Percentiles rank a stretch among this genome's conserved stretches.
These are phyloP conservation scores for Eutypa lata DNA, from an alignment of 2,329 filamentous ascomycete species.

Conservation along the genomic window DNA sequence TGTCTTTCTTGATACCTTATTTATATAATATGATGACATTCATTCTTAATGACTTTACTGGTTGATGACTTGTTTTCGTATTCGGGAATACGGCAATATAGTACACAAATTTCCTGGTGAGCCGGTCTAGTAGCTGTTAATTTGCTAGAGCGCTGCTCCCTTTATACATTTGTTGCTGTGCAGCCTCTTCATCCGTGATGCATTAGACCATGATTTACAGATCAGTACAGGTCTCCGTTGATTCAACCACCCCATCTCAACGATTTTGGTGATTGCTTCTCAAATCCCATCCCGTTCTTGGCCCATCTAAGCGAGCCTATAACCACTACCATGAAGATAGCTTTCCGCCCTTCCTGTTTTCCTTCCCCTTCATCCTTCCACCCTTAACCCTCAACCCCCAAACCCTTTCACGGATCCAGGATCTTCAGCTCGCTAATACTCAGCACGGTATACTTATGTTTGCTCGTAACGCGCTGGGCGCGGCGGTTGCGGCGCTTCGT, in stretches of 20 bases:
- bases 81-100: neutral
- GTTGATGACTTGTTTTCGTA: neutral
- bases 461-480: conserved; percentile 76
- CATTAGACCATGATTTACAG: neutral
- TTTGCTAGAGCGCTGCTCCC: neutral
- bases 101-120: neutral
- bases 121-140: neutral
- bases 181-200: no score
- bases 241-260: neutral
- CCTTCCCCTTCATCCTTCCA: neutral
- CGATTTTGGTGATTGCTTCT: no score
- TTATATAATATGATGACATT: neutral
- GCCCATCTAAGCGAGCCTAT: no score
- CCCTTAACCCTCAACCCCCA: neutral
- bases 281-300: no score
- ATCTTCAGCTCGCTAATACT: conserved; percentile 79
- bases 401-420: conserved; percentile 10
- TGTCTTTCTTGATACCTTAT: neutral
- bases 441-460: conserved; percentile 85
- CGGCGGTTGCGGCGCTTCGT: conserved; percentile 75
- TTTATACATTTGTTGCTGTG: neutral
- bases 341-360: no score
- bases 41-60: neutral
- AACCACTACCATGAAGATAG: no score
- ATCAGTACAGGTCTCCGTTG: neutral